These are phyloP conservation scores for Pulveroboletus sp. DNA, from an alignment of 768 basidiomycete genomes.

Conservation along the genomic window DNA sequence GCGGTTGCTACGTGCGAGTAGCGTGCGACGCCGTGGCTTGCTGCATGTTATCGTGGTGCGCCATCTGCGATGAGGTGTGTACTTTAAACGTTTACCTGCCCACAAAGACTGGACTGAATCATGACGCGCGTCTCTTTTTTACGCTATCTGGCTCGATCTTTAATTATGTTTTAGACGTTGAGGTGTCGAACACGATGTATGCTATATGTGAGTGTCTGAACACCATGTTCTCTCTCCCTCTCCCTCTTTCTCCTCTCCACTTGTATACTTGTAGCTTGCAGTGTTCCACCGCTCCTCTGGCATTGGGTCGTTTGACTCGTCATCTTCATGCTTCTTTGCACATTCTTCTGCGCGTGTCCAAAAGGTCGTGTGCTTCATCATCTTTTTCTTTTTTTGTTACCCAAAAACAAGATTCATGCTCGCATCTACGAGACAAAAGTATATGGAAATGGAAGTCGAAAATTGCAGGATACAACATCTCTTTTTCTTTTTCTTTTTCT, in stretches of 20 bases:
- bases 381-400: not conserved
- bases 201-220: conserved; percentile 19
- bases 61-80: conserved; percentile 26
- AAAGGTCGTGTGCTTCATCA: conserved; percentile 9
- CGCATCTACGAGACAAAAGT: conserved; percentile 11
- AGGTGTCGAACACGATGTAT: conserved; percentile 22
- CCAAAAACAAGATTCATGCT: conserved; percentile 11
- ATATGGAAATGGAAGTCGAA: conserved; percentile 19
- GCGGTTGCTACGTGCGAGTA: conserved; percentile 15
- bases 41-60: conserved; percentile 9
- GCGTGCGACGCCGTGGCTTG: not conserved
- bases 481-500: not conserved
- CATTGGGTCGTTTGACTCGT: conserved; percentile 2
- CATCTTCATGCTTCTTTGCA: conserved; percentile 4
- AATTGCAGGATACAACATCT: conserved; percentile 1
- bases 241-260: conserved; percentile 5
- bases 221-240: conserved; percentile 19
- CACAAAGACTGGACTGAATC: conserved; percentile 22
- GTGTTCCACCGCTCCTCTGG: conserved; percentile 3
- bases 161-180: conserved; percentile 9
- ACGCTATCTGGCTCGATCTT: conserved; percentile 5
- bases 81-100: not conserved
- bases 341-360: not conserved
- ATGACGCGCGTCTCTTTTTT: conserved; percentile 5
- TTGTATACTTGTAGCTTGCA: conserved; percentile 30